phyloP scores from a whole-genome alignment of 2,329 filamentous ascomycete species.

The Teratosphaeria pseudoeucalypti region DNA sequence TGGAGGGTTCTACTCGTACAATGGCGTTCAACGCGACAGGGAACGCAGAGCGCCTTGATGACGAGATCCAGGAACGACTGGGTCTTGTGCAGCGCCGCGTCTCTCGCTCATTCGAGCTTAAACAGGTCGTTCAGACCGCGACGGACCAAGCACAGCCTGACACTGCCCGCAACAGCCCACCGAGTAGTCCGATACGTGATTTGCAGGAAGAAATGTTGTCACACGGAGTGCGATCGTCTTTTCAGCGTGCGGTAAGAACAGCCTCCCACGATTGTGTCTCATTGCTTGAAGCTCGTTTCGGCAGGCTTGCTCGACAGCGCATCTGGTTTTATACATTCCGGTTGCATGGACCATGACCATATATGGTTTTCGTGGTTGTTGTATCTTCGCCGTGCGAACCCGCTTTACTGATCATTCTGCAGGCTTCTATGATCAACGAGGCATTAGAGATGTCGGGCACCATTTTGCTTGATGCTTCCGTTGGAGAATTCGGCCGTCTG shows the following conservation, averaged over 20 bases:
- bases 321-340: too few species aligned
- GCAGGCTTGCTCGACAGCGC: too few species aligned
- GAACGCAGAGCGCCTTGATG: not conserved
- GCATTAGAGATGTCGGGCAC: conserved; percentile 38
- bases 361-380: too few species aligned
- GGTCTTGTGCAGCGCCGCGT: not conserved
- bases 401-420: too few species aligned
- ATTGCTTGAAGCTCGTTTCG: too few species aligned
- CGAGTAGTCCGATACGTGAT: not conserved
- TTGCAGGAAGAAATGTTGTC: not conserved
- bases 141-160: not conserved
- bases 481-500: conserved; percentile 10
- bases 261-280: too few species aligned
- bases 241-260: not conserved
- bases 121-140: not conserved
- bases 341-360: too few species aligned
- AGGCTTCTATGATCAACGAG: conserved; percentile 33
- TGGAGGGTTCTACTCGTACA: not conserved
- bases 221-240: not conserved
- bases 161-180: not conserved
- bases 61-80: not conserved
- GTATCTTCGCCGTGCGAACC: too few species aligned
- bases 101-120: not conserved
- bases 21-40: not conserved
- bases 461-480: conserved; percentile 27